A percentile compares a stretch with the other conserved stretches of the same genome.
Conservation (phyloP, 352 stramenopile genomes). For the Phytophthora cajani region DNA sequence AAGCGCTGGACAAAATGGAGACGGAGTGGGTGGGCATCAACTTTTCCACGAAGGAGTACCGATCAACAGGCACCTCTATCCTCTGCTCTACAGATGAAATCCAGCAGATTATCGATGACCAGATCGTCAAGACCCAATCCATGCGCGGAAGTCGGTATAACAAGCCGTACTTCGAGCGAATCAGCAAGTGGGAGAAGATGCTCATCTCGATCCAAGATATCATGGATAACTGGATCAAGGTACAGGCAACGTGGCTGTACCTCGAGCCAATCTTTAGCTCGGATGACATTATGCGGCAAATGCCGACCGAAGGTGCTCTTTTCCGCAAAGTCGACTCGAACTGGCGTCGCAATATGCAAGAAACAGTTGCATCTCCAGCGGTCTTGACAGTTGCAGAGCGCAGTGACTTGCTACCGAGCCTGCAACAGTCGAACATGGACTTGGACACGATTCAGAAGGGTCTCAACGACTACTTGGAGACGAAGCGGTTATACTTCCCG, state of each 20-base stretch:
- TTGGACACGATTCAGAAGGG: conserved; percentile 96
- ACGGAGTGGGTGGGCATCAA: conserved; percentile 92
- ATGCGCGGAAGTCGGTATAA: conserved; percentile 95
- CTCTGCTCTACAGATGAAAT: conserved; percentile 90
- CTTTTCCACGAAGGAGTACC: conserved; percentile 95
- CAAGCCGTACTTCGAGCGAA: conserved; percentile 91
- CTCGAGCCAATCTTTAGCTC: conserved; percentile 94
- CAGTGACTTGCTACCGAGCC: conserved; percentile 77
- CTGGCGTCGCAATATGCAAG: conserved; percentile 90
- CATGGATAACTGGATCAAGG: conserved; percentile 95
- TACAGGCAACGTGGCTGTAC: conserved; percentile 94
- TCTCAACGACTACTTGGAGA: conserved; percentile 93
- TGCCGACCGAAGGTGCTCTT: conserved; percentile 87
- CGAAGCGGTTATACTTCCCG: conserved; percentile 91
- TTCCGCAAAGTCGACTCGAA: conserved; percentile 90
- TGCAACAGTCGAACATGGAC: conserved; percentile 91
- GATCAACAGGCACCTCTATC: conserved; percentile 93
- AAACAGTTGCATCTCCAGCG: conserved; percentile 76
- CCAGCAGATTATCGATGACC: conserved; percentile 94
- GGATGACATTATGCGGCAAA: conserved; percentile 94
- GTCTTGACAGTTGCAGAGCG: conserved; percentile 83
- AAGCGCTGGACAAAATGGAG: conserved; percentile 94
- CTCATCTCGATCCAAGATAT: conserved; percentile 92
- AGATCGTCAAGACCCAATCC: conserved; percentile 96
- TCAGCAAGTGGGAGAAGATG: conserved; percentile 91